Evolutionary conservation across 306 rosid genomes (phyloP), one percentile per base, ranked within the genome.

Genomic region (Castanea sativa): DNA sequence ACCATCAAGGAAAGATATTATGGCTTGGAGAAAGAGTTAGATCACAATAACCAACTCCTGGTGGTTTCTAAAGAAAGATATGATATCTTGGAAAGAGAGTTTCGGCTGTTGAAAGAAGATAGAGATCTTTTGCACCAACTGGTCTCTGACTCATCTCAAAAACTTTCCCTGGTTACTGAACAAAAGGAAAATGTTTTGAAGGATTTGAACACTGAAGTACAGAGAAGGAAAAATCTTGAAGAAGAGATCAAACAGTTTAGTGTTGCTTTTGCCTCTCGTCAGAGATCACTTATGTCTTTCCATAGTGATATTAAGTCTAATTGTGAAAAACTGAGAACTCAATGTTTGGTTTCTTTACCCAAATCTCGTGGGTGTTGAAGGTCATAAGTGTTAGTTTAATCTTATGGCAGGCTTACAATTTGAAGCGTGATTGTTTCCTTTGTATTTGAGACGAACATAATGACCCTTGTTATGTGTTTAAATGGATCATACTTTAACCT

Each of bases 211-310:
- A 38, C 56, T 41, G 94, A 95, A 86, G 79, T 84, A 14, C 89
- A 79, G 78, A 90, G 92, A 86, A 89, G 98, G 79, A 93, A 86
- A 87, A 89, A 86, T 78, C 82, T 95, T 60, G 94, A 90, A 84
- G 91, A 91, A 73, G 91, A 90, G 73, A 76, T 95, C 75, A 91
- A 87, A 78, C 90, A 87, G 79, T 90, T 95, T 67, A 61, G 83
- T 81, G 83, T 85, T 30, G 93, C 92, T 78, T 92, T 95, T 82
- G 88, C 91, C 33, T 61, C 52, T 76, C 87, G 94, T 76, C 92
- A 95, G 80, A 86, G 84, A 68, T 88, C 90, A 69, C 79, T 89
- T 23, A 41, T 67, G 79, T 89, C 92, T 45, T 88, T 93, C 73
- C 93, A 84, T 71, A 82, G 82, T 59, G 96, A 91, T 53, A 71